phyloP scores from a whole-genome alignment of 2,329 filamentous ascomycete genomes.

The Fusarium nelsonii region DNA sequence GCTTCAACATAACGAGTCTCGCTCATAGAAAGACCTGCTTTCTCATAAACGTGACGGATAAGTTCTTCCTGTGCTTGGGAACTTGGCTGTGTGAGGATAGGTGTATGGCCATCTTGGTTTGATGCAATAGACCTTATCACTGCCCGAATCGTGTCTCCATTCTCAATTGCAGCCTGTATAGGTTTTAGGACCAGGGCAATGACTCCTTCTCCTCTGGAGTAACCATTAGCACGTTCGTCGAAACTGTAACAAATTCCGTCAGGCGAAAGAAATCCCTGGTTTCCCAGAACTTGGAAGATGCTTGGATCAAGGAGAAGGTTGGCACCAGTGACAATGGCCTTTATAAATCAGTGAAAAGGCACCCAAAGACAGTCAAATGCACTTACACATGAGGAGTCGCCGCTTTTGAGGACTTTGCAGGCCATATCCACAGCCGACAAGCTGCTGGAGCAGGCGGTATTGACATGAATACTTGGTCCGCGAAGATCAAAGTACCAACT shows the following conservation, averaged over 20 bases:
- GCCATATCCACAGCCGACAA: conserved; percentile 36
- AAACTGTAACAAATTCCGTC: conserved; percentile 51
- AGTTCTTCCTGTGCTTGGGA: conserved; percentile 33
- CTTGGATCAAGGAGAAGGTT: conserved; percentile 40
- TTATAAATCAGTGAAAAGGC: not conserved
- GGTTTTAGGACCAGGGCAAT: conserved; percentile 63
- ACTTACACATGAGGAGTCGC: conserved; percentile 52
- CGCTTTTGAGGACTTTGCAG: conserved; percentile 56
- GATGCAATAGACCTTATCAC: conserved; percentile 49
- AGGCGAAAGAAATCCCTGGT: conserved; percentile 60
- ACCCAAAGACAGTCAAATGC: not conserved
- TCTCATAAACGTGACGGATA: conserved; percentile 48
- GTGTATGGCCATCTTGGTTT: conserved; percentile 58
- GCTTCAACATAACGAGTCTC: conserved; percentile 52
- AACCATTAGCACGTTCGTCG: conserved; percentile 51
- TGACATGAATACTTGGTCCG: conserved; percentile 35
- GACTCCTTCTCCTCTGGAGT: conserved; percentile 48
- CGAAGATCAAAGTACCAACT: conserved; percentile 53
- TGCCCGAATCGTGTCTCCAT: conserved; percentile 55
- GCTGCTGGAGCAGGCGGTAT: conserved; percentile 39
- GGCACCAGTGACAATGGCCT: conserved; percentile 38
- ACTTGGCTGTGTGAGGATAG: conserved; percentile 53
- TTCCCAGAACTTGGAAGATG: conserved; percentile 27
- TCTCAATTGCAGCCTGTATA: conserved; percentile 59
- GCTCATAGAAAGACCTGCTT: conserved; percentile 44